A percentile compares a stretch with the other conserved stretches of the same genome.
Evolutionary conservation across 202 grass and related monocot genomes (phyloP).

Genomic region (Zizania palustris): DNA sequence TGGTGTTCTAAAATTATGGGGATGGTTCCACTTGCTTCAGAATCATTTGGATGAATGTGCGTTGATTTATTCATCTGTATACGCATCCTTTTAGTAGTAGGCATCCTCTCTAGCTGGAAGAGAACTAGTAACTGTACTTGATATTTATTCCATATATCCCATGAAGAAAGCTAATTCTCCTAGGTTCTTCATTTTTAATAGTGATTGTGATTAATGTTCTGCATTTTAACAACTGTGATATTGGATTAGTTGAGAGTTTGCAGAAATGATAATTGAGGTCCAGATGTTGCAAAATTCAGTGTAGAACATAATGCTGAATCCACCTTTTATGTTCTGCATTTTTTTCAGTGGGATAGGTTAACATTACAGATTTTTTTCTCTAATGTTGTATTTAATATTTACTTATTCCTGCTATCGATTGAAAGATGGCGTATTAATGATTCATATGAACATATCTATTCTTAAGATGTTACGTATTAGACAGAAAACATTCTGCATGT

Average conservation of each 20-base stretch:
- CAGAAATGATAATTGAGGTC: not conserved
- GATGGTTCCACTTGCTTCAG: not conserved
- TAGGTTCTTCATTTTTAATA: not conserved
- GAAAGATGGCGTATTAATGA: not conserved
- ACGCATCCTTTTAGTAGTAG: not conserved
- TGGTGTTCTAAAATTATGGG: not conserved
- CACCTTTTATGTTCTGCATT: not conserved
- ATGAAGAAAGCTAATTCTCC: not conserved
- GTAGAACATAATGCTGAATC: not conserved
- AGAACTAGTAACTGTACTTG: not conserved
- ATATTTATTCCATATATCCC: not conserved
- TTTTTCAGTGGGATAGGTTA: not conserved
- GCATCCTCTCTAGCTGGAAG: not conserved
- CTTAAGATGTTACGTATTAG: conserved; percentile 7
- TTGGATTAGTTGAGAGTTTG: not conserved
- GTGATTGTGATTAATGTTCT: not conserved
- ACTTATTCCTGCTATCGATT: conserved; percentile 9
- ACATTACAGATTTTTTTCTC: conserved; percentile 1
- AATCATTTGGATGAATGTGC: conserved; percentile 3
- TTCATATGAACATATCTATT: not conserved
- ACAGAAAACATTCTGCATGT: not conserved
- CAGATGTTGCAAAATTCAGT: conserved; percentile 1
- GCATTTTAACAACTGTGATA: conserved; percentile 20
- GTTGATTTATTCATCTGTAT: conserved; percentile 14
- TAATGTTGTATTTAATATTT: not conserved